Evolutionary conservation across 2,329 filamentous ascomycete genomes (phyloP), one percentile per base, ranked within the genome.

Genomic region (Sporothrix variecibatus): DNA sequence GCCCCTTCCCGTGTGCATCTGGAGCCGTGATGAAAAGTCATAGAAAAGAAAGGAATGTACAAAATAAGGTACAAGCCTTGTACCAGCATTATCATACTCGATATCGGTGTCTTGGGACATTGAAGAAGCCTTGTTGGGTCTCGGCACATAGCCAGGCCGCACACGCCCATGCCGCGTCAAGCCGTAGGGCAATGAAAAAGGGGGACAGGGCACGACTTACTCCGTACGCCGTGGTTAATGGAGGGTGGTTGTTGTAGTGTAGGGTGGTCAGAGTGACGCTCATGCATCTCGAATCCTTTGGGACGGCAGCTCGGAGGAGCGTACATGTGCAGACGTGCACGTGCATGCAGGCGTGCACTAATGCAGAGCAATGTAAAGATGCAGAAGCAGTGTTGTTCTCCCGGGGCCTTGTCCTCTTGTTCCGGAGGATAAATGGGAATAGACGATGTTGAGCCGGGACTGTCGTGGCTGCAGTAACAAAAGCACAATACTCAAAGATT

Each of bases 251-350:
- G 68, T 7, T 43, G 68, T 20, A 23, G 38, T 20, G 31, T 40
- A 46, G 15, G 62, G 38, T 26, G 20, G 38, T 46, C n/a, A 43
- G 68, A 38, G 53, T 43, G 34, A 20, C 49, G n/a, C 31, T 64
- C 51, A 72, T 64, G 56, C 70, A 72, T 26, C 34, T 17, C 38
- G 40, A 72, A 72, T 72, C 69, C 69, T 71, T 71, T 11, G 28
- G 60, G 53, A 49, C 70, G 70, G 70, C 40, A 38, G 43, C 53
- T 34, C 38, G 23, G 70, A 51, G 70, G 56, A 64, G 56, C 26
- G 56, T 23, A 64, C 70, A 72, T 72, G 38, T 72, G 26, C 40
- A 62, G 38, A 51, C 20, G 20, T 58, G 38, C 70, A 64, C 56
- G 70, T 72, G 70, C 26, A 49, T 46, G 69, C 38, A 67, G 62